These are phyloP conservation scores for Penicillium crustosum DNA, from an alignment of 2,329 filamentous ascomycete species.

Conservation along the genomic window DNA sequence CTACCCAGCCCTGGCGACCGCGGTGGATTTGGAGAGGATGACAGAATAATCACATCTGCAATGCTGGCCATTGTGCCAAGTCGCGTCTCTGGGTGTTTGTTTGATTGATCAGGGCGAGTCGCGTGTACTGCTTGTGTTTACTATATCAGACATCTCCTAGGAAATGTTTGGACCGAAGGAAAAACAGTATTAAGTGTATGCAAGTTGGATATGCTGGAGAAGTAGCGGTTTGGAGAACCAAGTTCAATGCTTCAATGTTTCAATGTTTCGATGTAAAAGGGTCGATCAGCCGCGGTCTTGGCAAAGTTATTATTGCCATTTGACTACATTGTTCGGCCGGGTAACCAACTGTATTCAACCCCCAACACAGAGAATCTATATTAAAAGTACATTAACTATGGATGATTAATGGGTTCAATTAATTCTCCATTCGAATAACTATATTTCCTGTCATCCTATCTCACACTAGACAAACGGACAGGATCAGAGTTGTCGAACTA, in stretches of 20 bases:
- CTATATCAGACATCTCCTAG: background rate
- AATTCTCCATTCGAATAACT: background rate
- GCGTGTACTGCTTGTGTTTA: background rate
- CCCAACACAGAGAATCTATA: background rate
- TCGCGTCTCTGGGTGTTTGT: slow-evolving; percentile 7
- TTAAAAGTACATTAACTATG: background rate
- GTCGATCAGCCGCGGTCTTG: slow-evolving; percentile 30
- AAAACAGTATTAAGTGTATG: background rate
- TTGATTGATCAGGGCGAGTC: background rate
- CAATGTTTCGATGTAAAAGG: background rate
- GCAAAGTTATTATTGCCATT: slow-evolving; percentile 26
- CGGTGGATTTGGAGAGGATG: slow-evolving; percentile 43
- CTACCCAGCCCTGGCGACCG: slow-evolving; percentile 31
- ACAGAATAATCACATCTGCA: slow-evolving; percentile 41
- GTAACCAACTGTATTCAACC: slow-evolving; percentile 31
- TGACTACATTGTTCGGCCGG: slow-evolving; percentile 26
- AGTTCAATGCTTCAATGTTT: background rate
- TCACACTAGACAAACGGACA: background rate
- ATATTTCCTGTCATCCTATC: background rate
- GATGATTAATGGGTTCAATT: background rate
- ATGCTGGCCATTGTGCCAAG: slow-evolving; percentile 39
- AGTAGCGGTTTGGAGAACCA: background rate
- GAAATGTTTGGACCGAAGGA: background rate
- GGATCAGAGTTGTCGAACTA: background rate
- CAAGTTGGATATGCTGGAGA: background rate